Evolutionary conservation across 2,329 filamentous ascomycete genomes (phyloP).

Genomic region (Aureobasidium melanogenum): DNA sequence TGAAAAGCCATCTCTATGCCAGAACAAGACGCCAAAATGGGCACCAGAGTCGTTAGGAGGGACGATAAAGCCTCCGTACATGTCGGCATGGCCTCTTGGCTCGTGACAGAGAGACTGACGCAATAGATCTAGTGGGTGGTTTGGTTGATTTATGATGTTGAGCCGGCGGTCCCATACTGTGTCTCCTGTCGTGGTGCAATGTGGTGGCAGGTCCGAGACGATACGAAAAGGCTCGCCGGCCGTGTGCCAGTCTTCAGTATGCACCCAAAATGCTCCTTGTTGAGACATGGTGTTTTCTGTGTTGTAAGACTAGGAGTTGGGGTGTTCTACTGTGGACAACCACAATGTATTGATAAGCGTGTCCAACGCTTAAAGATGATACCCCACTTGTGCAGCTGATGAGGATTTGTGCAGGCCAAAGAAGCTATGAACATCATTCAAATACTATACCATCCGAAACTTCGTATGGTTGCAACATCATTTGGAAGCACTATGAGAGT

Average conservation of each 20-base stretch:
- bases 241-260: constrained; percentile 30
- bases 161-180: constrained; percentile 29
- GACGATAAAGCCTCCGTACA: constrained; percentile 43
- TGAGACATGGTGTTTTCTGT: neutral
- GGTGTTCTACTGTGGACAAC: too few relatives aligned
- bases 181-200: constrained; percentile 35
- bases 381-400: neutral
- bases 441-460: too few relatives aligned
- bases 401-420: neutral
- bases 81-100: constrained; percentile 42
- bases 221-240: constrained; percentile 43
- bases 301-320: too few relatives aligned
- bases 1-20: constrained; percentile 40
- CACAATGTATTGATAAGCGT: neutral
- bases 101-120: constrained; percentile 37
- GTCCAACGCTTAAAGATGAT: neutral
- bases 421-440: too few relatives aligned
- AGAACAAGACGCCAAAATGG: constrained; percentile 41
- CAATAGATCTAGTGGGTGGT: constrained; percentile 21
- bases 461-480: too few relatives aligned
- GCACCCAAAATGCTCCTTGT: neutral
- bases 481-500: too few relatives aligned
- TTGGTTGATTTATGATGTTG: constrained; percentile 24
- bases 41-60: constrained; percentile 37
- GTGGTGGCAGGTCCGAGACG: constrained; percentile 22